phyloP scores from a whole-genome alignment of 1,284 basidiomycete species.

The Ceratobasidium theobromae region DNA sequence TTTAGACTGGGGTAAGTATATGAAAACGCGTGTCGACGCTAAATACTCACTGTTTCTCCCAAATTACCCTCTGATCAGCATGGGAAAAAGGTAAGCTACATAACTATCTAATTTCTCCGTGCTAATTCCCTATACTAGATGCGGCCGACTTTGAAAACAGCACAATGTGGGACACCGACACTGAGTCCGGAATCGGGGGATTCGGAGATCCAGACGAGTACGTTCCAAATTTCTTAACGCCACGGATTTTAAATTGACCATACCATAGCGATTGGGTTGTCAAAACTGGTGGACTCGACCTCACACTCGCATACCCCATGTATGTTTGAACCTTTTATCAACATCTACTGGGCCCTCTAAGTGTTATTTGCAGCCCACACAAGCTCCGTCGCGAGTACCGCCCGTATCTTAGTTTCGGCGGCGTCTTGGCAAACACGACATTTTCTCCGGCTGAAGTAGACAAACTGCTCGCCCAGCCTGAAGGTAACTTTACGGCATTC shows the following conservation, averaged over 20 bases:
- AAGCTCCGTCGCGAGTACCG: slow-evolving; percentile 14
- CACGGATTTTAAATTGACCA: not conserved
- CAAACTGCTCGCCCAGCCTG: not conserved
- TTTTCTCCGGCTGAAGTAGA: not conserved
- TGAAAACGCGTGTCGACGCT: no score
- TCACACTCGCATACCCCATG: not conserved
- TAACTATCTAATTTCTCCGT: not conserved
- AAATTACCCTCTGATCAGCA: not conserved
- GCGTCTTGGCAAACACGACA: not conserved
- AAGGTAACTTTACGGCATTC: slow-evolving; percentile 11
- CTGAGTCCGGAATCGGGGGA: not conserved
- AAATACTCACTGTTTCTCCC: not conserved
- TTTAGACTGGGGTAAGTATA: not conserved
- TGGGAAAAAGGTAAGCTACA: not conserved
- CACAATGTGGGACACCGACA: not conserved
- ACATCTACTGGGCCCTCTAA: not conserved
- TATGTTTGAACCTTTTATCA: not conserved
- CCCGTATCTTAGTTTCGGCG: not conserved
- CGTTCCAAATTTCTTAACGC: not conserved
- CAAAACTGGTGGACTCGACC: not conserved
- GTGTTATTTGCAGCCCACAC: not conserved
- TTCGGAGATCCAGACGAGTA: not conserved
- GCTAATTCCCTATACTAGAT: not conserved
- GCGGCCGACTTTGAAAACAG: not conserved
- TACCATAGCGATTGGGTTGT: not conserved